Conservation (phyloP, 106 monocot species). For the Vanilla planifolia region DNA sequence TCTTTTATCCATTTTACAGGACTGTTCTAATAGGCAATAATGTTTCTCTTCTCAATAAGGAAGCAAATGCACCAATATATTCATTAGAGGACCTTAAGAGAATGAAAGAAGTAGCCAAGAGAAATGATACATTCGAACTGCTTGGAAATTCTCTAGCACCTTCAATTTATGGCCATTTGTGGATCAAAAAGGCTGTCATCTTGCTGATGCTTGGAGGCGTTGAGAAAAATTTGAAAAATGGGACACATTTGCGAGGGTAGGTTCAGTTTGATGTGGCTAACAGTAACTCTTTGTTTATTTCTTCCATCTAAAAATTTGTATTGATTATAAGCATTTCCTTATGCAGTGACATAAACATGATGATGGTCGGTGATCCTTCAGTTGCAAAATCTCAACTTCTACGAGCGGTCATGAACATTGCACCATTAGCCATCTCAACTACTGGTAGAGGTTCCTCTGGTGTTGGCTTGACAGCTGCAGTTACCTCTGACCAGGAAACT, state of each 20-base stretch:
- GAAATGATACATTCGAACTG: constrained; percentile 83
- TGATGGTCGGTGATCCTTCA: constrained; percentile 99
- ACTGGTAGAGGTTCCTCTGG: constrained; percentile 98
- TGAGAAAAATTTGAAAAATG: constrained; percentile 95
- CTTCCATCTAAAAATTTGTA: background rate
- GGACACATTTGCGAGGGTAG: constrained; percentile 97
- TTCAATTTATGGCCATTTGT: constrained; percentile 94
- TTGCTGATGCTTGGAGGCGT: constrained; percentile 98
- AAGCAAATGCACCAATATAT: constrained; percentile 88
- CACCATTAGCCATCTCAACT: constrained; percentile 96
- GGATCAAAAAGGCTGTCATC: constrained; percentile 98
- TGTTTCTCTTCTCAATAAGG: constrained; percentile 88
- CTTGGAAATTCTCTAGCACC: constrained; percentile 88
- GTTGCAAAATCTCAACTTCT: constrained; percentile 97
- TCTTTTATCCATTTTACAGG: constrained; percentile 24
- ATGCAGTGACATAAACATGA: constrained; percentile 95
- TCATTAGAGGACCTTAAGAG: constrained; percentile 60
- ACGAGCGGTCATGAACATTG: constrained; percentile 93
- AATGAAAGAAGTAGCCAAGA: constrained; percentile 85
- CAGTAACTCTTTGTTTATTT: too few species aligned
- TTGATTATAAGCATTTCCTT: too few species aligned
- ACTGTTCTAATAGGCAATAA: constrained; percentile 95
- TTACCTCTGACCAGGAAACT: constrained; percentile 97
- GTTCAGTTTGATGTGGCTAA: too few species aligned
- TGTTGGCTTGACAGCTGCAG: constrained; percentile 98